Evolutionary conservation across 768 basidiomycete genomes (phyloP), one percentile per base, ranked within the genome.

Genomic region (Pleurotus ostreatus): DNA sequence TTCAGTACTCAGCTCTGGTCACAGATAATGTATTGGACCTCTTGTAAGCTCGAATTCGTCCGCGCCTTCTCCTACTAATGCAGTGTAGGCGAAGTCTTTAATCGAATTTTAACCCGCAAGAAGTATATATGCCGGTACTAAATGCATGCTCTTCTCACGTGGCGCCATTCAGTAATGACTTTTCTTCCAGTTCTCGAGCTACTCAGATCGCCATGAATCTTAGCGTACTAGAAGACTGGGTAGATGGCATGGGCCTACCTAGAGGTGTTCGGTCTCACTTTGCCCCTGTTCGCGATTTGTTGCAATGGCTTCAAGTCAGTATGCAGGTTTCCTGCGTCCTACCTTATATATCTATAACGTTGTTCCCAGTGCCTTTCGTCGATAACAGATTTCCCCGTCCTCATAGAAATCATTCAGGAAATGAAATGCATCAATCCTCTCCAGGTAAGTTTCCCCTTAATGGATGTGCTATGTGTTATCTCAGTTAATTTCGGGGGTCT

Each of bases 1-100:
- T 75, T 98, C 15, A 86, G 85, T 49, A 85, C 88, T 5, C 97
- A 99, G 68, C 78, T 95, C 49, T 96, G 94, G 86, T 95, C 94
- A 1, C 97, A 99, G 70, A 85, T 97, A n/a, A 88, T 97, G 77
- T 98, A 95, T 68, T 99, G 97, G 97, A 88, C 94, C 54, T 88
- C 94, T 20, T 92, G 94, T 91, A 77, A 77, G 86, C 68, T n/a
- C 30, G 30, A 34, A 3, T 2, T 7, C 26, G n/a, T 23, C 40
- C 30, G 4, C 52, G 11, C 4, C 37, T 26, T 16, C 49, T 49
- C 30, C 64, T 62, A 11, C 60, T 46, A 41, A 41, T 52, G 39
- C 41, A 18, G 38, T 56, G 58, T 57, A 92, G 90, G 90, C 66
- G 90, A 92, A 70, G 79, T 87, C 41, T 92, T 93, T 71, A 94